Evolutionary conservation across 768 basidiomycete genomes (phyloP).

Genomic region (Mycena rebaudengoi): DNA sequence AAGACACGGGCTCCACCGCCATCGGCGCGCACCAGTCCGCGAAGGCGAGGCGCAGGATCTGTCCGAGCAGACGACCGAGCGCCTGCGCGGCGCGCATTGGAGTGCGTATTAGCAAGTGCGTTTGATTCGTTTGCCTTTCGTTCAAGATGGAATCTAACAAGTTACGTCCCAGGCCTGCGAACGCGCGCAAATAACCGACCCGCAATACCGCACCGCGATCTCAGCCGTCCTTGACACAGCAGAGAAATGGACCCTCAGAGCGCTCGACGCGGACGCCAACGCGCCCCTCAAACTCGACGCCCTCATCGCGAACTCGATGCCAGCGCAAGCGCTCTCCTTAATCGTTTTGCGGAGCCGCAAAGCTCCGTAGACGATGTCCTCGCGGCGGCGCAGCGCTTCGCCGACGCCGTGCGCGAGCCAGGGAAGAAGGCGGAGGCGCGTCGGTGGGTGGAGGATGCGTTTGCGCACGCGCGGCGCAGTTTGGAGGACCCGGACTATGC

Average conservation of each 20-base stretch:
- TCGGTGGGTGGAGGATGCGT: slow-evolving; percentile 63
- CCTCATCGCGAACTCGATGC: slow-evolving; percentile 69
- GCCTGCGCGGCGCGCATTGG: slow-evolving; percentile 57
- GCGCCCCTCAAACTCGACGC: slow-evolving; percentile 54
- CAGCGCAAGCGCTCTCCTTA: slow-evolving; percentile 62
- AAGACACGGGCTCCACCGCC: slow-evolving; percentile 60
- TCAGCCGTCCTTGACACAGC: slow-evolving; percentile 63
- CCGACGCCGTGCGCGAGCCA: background rate
- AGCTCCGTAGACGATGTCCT: slow-evolving; percentile 57
- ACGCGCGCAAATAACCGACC: slow-evolving; percentile 67
- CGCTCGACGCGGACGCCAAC: slow-evolving; percentile 57
- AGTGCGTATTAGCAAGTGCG: slow-evolving; percentile 62
- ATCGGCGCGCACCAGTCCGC: slow-evolving; percentile 62
- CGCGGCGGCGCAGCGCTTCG: slow-evolving; percentile 36
- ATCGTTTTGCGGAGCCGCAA: slow-evolving; percentile 55
- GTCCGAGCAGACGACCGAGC: slow-evolving; percentile 46
- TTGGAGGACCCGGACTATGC: slow-evolving; percentile 62
- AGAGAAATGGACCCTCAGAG: slow-evolving; percentile 62
- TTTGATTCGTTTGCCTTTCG: background rate
- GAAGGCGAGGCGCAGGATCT: slow-evolving; percentile 51
- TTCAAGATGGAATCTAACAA: too few species aligned
- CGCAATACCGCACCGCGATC: slow-evolving; percentile 63
- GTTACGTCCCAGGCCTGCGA: slow-evolving; percentile 59
- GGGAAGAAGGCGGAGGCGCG: slow-evolving; percentile 53
- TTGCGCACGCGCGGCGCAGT: slow-evolving; percentile 52